A percentile compares a stretch with the other conserved stretches of the same genome.
Evolutionary conservation across 768 basidiomycete genomes (phyloP).

Genomic region (Boletus insuetus): DNA sequence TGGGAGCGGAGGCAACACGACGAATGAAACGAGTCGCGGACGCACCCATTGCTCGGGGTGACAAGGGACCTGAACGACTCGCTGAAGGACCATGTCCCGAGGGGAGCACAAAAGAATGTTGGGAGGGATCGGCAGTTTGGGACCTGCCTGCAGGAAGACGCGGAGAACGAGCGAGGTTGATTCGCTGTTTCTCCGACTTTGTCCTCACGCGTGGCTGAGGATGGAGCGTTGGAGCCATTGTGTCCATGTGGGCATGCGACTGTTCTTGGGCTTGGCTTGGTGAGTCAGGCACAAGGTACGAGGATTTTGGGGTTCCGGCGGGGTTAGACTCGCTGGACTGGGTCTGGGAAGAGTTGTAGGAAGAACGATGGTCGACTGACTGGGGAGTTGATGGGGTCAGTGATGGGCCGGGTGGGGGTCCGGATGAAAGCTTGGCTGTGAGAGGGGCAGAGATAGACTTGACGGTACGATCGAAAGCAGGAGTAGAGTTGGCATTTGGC

Average conservation of each 20-base stretch:
- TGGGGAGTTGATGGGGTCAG: slow-evolving; percentile 54
- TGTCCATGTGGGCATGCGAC: slow-evolving; percentile 11
- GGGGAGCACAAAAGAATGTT: slow-evolving; percentile 40
- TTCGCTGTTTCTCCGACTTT: slow-evolving; percentile 48
- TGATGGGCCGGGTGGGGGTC: slow-evolving; percentile 44
- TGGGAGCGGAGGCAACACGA: slow-evolving; percentile 94
- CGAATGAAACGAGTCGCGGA: slow-evolving; percentile 88
- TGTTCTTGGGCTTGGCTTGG: slow-evolving; percentile 12
- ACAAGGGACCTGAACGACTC: slow-evolving; percentile 50
- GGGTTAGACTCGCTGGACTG: slow-evolving; percentile 71
- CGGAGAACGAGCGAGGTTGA: slow-evolving; percentile 48
- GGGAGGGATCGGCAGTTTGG: slow-evolving; percentile 34
- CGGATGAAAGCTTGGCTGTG: slow-evolving; percentile 17
- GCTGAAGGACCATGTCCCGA: slow-evolving; percentile 29
- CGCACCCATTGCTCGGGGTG: slow-evolving; percentile 66
- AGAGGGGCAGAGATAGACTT: slow-evolving; percentile 28
- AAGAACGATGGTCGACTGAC: slow-evolving; percentile 61
- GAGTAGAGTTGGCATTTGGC: slow-evolving; percentile 34
- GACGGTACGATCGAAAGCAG: slow-evolving; percentile 47
- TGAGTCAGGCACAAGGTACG: slow-evolving; percentile 31
- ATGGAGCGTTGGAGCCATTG: slow-evolving; percentile 26
- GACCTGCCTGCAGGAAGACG: slow-evolving; percentile 28
- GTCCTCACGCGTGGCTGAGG: slow-evolving; percentile 32
- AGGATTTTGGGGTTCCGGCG: slow-evolving; percentile 28
- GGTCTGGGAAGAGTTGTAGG: slow-evolving; percentile 76